Percentiles rank a stretch among this genome's conserved stretches.
These are phyloP conservation scores for Sclerospora graminicola DNA, from an alignment of 352 stramenopile species.

Conservation along the genomic window DNA sequence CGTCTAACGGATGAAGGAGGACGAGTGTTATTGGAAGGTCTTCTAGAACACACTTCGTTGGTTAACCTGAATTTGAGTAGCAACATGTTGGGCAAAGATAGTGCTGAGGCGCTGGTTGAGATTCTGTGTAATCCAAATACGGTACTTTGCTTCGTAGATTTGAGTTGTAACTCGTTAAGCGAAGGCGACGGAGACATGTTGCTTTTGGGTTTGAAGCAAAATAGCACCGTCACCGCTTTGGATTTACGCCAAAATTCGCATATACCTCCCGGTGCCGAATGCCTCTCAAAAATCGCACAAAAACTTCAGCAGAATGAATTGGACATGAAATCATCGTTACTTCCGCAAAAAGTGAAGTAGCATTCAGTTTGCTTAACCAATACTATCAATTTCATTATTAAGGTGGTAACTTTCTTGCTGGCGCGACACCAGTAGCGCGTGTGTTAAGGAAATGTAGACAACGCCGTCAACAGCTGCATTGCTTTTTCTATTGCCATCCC, in stretches of 20 bases:
- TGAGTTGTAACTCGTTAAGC: slow-evolving; percentile 72
- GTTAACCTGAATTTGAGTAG: slow-evolving; percentile 78
- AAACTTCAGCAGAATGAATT: slow-evolving; percentile 70
- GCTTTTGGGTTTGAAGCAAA: slow-evolving; percentile 49
- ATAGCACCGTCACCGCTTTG: slow-evolving; percentile 45
- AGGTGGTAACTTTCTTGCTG: slow-evolving; percentile 16
- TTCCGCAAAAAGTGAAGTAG: not conserved
- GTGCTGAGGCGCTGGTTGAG: slow-evolving; percentile 49
- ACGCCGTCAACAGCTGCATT: slow-evolving; percentile 7
- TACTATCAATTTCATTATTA: slow-evolving; percentile 1
- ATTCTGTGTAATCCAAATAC: slow-evolving; percentile 59
- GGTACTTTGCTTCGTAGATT: slow-evolving; percentile 57
- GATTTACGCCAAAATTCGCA: slow-evolving; percentile 73
- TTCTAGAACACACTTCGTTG: slow-evolving; percentile 56
- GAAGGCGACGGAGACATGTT: slow-evolving; percentile 52
- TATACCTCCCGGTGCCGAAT: slow-evolving; percentile 45
- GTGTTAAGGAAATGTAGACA: slow-evolving; percentile 50
- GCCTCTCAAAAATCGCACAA: slow-evolving; percentile 54
- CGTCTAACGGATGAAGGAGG: slow-evolving; percentile 87
- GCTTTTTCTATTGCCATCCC: not conserved
- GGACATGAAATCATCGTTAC: slow-evolving; percentile 23
- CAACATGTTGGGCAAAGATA: slow-evolving; percentile 72
- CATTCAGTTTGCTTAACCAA: not conserved
- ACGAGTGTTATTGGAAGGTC: slow-evolving; percentile 79
- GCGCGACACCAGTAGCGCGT: slow-evolving; percentile 37